These are phyloP conservation scores for Clavispora santaluciae DNA, from an alignment of 805 yeast species.

Conservation along the genomic window DNA sequence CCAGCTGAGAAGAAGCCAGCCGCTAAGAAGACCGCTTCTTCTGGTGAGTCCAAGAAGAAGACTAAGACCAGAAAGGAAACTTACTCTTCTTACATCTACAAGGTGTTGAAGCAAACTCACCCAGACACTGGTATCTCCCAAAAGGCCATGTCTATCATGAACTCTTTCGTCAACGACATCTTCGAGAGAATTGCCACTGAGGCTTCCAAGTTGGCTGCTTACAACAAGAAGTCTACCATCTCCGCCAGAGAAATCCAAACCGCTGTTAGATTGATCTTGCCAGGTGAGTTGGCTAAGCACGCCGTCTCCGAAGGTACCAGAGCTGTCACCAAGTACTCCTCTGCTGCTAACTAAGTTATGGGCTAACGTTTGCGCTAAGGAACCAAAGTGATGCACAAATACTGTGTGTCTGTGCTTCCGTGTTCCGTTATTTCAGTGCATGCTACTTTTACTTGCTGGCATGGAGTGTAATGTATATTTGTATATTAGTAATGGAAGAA, in stretches of 20 bases:
- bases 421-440: constrained; percentile 14
- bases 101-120: constrained; percentile 37
- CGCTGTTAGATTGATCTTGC: constrained; percentile 36
- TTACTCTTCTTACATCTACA: constrained; percentile 35
- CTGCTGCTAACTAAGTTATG: constrained; percentile 28
- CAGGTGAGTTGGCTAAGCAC: constrained; percentile 38
- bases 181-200: constrained; percentile 35
- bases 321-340: constrained; percentile 37
- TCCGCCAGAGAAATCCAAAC: constrained; percentile 37
- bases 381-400: constrained; percentile 2
- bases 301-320: constrained; percentile 38
- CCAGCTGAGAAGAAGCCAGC: constrained; percentile 40
- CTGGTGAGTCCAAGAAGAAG: constrained; percentile 30
- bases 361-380: constrained; percentile 8
- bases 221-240: constrained; percentile 37
- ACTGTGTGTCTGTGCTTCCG: constrained; percentile 15
- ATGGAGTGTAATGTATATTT: constrained; percentile 17
- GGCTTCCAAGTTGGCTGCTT: constrained; percentile 37
- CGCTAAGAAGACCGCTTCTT: constrained; percentile 31
- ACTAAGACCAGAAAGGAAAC: constrained; percentile 36
- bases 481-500: constrained; percentile 21
- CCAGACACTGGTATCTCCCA: constrained; percentile 38
- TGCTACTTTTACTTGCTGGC: constrained; percentile 14
- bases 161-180: constrained; percentile 35
- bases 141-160: constrained; percentile 37